Evolutionary conservation across 352 stramenopile species (phyloP).

Genomic region (Aphanomyces cochlioides): DNA sequence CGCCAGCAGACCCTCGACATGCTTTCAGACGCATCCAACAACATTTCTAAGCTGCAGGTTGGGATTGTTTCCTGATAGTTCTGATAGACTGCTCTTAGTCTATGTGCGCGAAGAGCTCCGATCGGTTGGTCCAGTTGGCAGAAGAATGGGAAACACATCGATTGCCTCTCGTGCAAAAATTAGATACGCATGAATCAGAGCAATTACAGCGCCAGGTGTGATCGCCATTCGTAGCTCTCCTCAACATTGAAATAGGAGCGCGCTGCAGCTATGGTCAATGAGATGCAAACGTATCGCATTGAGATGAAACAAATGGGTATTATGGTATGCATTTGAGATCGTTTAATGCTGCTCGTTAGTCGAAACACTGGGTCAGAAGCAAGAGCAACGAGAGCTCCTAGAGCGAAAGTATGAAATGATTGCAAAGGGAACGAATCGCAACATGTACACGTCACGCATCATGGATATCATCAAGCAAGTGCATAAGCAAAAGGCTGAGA

Average conservation of each 20-base stretch:
- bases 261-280: slow-evolving; percentile 41
- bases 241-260: neutral
- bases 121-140: slow-evolving; percentile 49
- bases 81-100: slow-evolving; percentile 26
- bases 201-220: slow-evolving; percentile 29
- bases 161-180: slow-evolving; percentile 46
- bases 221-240: too few species aligned
- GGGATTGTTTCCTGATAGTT: neutral
- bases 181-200: slow-evolving; percentile 40
- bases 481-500: slow-evolving; percentile 86
- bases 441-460: slow-evolving; percentile 83
- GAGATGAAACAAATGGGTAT: slow-evolving; percentile 30
- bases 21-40: slow-evolving; percentile 56
- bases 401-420: slow-evolving; percentile 55
- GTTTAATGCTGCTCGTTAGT: neutral
- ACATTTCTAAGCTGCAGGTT: slow-evolving; percentile 67
- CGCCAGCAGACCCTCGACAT: slow-evolving; percentile 59
- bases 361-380: slow-evolving; percentile 44
- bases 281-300: slow-evolving; percentile 44
- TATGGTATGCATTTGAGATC: neutral
- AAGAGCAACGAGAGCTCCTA: slow-evolving; percentile 49
- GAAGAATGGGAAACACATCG: slow-evolving; percentile 55
- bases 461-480: slow-evolving; percentile 90
- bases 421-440: slow-evolving; percentile 51
- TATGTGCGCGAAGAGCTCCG: slow-evolving; percentile 50